A percentile compares a stretch with the other conserved stretches of the same genome.
Evolutionary conservation across 1,284 basidiomycete species (phyloP).

Genomic region (Athelia sp.): DNA sequence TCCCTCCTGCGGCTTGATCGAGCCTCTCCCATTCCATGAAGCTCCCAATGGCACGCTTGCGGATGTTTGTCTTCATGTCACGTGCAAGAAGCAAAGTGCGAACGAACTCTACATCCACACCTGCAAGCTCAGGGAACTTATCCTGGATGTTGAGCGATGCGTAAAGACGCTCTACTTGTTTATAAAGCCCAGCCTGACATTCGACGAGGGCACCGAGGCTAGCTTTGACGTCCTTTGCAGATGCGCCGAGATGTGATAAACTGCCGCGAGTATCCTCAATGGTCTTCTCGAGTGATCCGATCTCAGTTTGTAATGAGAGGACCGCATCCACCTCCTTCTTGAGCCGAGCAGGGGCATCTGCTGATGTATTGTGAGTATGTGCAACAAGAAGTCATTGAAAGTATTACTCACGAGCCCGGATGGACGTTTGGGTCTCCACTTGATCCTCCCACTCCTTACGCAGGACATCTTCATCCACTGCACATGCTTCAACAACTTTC

Average conservation of each 20-base stretch:
- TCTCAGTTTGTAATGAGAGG: slow-evolving; percentile 10
- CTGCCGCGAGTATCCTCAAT: slow-evolving; percentile 2
- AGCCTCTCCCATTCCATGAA: slow-evolving; percentile 35
- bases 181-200: not conserved
- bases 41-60: slow-evolving; percentile 25
- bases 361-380: not conserved
- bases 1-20: slow-evolving; percentile 26
- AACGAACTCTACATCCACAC: slow-evolving; percentile 25
- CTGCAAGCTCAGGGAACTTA: slow-evolving; percentile 10
- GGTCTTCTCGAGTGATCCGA: slow-evolving; percentile 7
- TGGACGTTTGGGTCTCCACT: slow-evolving; percentile 9
- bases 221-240: slow-evolving; percentile 6
- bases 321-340: slow-evolving; percentile 12
- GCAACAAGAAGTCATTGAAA: not conserved
- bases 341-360: slow-evolving; percentile 11
- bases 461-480: not conserved
- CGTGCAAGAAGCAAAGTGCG: slow-evolving; percentile 23
- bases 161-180: slow-evolving; percentile 12
- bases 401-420: slow-evolving; percentile 10
- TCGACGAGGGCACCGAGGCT: slow-evolving; percentile 16
- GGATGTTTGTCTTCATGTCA: slow-evolving; percentile 34
- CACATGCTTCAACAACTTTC: not conserved
- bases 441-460: slow-evolving; percentile 10
- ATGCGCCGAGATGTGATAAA: not conserved
- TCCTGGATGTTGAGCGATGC: slow-evolving; percentile 12